Percentiles rank a stretch among this genome's conserved stretches.
Evolutionary conservation across 176 grass and related monocot genomes (phyloP).

Genomic region (Coix lacrymajobi): DNA sequence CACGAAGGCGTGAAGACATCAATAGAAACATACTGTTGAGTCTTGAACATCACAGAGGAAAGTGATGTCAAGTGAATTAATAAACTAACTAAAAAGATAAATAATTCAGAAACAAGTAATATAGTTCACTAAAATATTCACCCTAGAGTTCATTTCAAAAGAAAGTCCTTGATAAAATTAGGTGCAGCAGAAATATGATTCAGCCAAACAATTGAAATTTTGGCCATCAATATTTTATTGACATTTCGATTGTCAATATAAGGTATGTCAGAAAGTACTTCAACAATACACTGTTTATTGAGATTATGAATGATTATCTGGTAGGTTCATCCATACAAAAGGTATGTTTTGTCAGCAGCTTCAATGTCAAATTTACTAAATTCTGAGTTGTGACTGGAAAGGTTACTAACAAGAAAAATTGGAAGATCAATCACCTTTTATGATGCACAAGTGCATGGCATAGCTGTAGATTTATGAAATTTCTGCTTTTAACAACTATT

Average conservation of each 20-base stretch:
- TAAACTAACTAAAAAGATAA: background rate
- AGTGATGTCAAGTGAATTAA: background rate
- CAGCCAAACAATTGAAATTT: background rate
- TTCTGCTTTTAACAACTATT: conserved; percentile 10
- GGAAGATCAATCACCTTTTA: background rate
- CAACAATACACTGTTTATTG: background rate
- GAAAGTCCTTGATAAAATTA: conserved; percentile 2
- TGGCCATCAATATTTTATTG: background rate
- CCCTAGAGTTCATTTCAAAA: background rate
- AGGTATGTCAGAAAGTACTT: conserved; percentile 4
- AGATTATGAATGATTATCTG: background rate
- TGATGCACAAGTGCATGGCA: background rate
- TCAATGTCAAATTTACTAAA: background rate
- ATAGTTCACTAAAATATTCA: background rate
- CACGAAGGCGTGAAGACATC: background rate
- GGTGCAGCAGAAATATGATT: background rate
- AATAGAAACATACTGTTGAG: background rate
- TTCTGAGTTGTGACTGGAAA: background rate
- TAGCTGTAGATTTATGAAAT: background rate
- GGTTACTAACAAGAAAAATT: background rate
- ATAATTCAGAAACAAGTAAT: background rate
- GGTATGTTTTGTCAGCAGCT: background rate
- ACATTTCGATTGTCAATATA: background rate
- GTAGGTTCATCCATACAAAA: background rate
- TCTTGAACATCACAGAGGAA: background rate